Base-by-base conservation (phyloP, 192 early-diverging fungal genomes). In the Helicostylum pulchrum region DNA sequence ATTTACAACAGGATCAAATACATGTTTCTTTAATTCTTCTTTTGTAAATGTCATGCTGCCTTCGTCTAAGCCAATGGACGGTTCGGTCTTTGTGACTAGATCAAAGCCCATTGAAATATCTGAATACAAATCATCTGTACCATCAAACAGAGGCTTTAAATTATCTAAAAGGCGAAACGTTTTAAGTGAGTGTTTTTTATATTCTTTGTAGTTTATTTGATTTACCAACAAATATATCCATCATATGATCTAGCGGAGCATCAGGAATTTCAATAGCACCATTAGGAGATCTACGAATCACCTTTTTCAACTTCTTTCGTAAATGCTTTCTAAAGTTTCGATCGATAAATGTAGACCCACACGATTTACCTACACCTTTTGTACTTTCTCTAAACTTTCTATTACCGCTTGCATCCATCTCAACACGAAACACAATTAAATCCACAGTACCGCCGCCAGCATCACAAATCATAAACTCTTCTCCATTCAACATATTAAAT, bases 391-490 rank as follows among this genome's bases (percentile, higher is more conserved):
- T 64, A 48, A 75, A 70, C 20, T 60, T 69, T 12, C 73, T 57
- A 50, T 68, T 74, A 3, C 73, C 64, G 32, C 47, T 59, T 14
- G 52, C 56, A 19, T 67, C 67, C 39, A 65, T 53, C 34, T 76
- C 71, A 21, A 78, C 75, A 21, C 72, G 56, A 57, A 81, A 81
- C 0, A 77, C 77, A 44, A 82, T 81, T 61, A 81, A 67, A 76
- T 81, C 79, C 0, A 81, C 71, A 14, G 79, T 81, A 57, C 79
- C 79, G 62, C 79, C 79, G 15, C 80, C 80, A 9, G 80, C 80
- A 47, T 82, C 80, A 48, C 78, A 82, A 48, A 82, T 77, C 75
- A 82, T 79, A 56, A 82, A 82, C 44, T 74, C 76, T 23, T 82
- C 80, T 10, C 76, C 76, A 60, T 79, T 68, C 43, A 65, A 69